Evolutionary conservation across 78 protist genomes (phyloP).

Genomic region (Ministeria vibrans): DNA sequence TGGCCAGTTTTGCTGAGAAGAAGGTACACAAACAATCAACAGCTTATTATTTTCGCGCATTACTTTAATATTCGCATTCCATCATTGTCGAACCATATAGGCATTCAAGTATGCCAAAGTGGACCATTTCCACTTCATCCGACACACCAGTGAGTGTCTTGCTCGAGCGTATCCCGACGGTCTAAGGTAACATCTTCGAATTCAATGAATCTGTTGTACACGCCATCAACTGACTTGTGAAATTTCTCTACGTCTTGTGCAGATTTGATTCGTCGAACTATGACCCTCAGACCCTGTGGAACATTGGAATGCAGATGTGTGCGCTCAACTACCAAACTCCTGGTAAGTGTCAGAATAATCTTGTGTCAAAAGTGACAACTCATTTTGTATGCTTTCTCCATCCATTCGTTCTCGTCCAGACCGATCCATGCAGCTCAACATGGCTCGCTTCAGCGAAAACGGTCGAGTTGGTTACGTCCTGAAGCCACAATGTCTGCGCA

Average conservation of each 20-base stretch:
- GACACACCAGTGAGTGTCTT: no score
- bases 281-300: constrained; percentile 57
- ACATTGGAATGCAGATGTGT: constrained; percentile 53
- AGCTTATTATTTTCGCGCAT: no score
- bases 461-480: constrained; percentile 12
- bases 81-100: no score
- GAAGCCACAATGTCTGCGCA: constrained; percentile 10
- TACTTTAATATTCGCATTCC: no score
- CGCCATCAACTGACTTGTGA: no score
- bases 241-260: background rate
- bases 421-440: constrained; percentile 28
- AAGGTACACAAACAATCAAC: background rate
- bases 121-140: no score
- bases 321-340: constrained; percentile 75
- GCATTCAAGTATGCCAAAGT: no score
- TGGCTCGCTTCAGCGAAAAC: constrained; percentile 15
- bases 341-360: no score
- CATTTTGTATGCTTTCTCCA: no score
- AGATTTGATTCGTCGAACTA: constrained; percentile 62
- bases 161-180: no score
- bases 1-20: constrained; percentile 25
- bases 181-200: background rate
- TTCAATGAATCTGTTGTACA: background rate
- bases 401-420: no score
- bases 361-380: no score